Base-by-base conservation (phyloP, 2,329 filamentous ascomycete species). In the Fusarium dimerum region DNA sequence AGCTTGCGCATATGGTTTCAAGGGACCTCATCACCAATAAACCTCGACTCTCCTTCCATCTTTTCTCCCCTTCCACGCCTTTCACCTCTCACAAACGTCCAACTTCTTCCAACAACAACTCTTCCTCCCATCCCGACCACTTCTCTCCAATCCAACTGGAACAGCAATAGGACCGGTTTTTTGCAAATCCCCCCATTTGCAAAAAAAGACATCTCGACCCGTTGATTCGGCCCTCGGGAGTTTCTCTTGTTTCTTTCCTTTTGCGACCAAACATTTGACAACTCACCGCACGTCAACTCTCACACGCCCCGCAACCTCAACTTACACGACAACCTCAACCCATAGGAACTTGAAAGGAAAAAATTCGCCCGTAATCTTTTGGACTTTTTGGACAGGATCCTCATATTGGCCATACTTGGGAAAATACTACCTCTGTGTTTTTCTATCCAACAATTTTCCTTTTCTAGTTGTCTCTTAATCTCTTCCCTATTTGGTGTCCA, bases 171-270 rank as follows among this genome's bases (percentile, higher is more conserved):
- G 32, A 59, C 55, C 42, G 45, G 47, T 38, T 50, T 30, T 16
- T 45, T 52, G 45, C 47, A 26, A 26, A 26, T 26, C 7, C 20
- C 7, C 20, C 20, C 20, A 26, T 29, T 32, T 56, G 45, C 52
- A 36, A 36, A 36, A 36, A 50, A 36, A 36, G 20, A 50, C 56
- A 48, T 61, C 68, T 76, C 76, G 76, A 79, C 72, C 76, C 74
- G 74, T 79, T 79, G 69, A 76, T 70, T 79, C 76, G 78, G 77
- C 70, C 70, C 72, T 78, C 71, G 64, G 69, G 66, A 60, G 32
- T 36, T 36, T 36, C 32, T 15, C 13, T 36, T 46, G 32, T 36
- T 36, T 36, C 32, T 15, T 36, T 36, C 46, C 47, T 50, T 42
- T 49, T 53, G 57, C 63, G 62, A 63, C 56, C 20, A 26, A 57